A percentile compares a stretch with the other conserved stretches of the same genome.
phyloP scores from a whole-genome alignment of 306 rosid species.

The Purshia tridentata region DNA sequence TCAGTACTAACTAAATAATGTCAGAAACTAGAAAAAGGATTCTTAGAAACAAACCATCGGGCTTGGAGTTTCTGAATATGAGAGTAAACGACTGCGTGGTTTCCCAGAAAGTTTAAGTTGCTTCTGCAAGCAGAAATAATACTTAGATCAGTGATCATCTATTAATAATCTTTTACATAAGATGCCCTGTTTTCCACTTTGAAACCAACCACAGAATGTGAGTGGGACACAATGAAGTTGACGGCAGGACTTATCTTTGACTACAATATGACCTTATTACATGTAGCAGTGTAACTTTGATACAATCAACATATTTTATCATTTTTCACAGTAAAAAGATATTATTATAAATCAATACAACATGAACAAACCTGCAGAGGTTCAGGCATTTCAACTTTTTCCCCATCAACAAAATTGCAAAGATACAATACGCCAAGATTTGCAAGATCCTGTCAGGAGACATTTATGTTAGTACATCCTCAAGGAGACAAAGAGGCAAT shows the following conservation, averaged over 20 bases:
- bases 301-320: neutral
- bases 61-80: slow-evolving; percentile 48
- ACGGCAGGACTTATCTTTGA: no score
- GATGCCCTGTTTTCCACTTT: neutral
- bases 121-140: slow-evolving; percentile 48
- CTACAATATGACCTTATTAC: neutral
- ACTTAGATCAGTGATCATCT: slow-evolving; percentile 19
- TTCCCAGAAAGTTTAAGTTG: slow-evolving; percentile 52
- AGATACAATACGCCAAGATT: slow-evolving; percentile 65
- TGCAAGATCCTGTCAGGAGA: slow-evolving; percentile 57
- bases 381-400: slow-evolving; percentile 50
- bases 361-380: slow-evolving; percentile 49
- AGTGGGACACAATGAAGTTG: neutral
- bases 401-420: slow-evolving; percentile 56
- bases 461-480: slow-evolving; percentile 29
- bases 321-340: neutral
- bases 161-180: neutral
- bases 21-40: slow-evolving; percentile 14
- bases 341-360: slow-evolving; percentile 3
- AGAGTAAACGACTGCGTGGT: slow-evolving; percentile 47
- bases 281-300: neutral
- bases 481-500: neutral
- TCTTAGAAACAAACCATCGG: slow-evolving; percentile 43
- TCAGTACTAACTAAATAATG: neutral
- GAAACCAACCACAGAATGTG: neutral